phyloP scores from a whole-genome alignment of 176 grass and related monocot genomes.

The Echinochloa phyllopogon region DNA sequence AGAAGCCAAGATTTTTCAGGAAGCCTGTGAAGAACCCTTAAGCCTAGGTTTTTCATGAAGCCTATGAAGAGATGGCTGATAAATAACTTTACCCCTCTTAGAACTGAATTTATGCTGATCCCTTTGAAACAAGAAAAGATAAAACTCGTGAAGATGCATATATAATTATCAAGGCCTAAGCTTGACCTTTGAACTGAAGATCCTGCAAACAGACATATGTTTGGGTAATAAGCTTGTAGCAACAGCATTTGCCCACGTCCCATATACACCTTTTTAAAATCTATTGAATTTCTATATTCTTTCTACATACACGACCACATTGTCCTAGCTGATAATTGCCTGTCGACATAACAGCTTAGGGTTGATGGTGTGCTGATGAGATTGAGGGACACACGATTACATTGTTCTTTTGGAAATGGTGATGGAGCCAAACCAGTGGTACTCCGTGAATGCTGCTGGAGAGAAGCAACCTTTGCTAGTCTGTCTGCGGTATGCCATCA shows the following conservation, averaged over 20 bases:
- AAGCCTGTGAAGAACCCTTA: neutral
- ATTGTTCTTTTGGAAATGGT: slow-evolving; percentile 77
- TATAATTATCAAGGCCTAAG: slow-evolving; percentile 5
- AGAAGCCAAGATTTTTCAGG: neutral
- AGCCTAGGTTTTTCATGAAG: neutral
- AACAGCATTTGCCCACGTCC: neutral
- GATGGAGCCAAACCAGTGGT: slow-evolving; percentile 51
- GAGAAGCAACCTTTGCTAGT: slow-evolving; percentile 78
- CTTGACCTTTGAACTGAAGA: slow-evolving; percentile 15
- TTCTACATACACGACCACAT: neutral
- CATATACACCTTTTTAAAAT: neutral
- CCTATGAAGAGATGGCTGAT: neutral
- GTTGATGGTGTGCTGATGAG: slow-evolving; percentile 91
- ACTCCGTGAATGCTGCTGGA: slow-evolving; percentile 86
- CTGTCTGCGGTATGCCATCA: slow-evolving; percentile 65
- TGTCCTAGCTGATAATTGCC: neutral
- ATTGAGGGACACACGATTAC: slow-evolving; percentile 81
- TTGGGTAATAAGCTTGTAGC: neutral
- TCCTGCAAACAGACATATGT: neutral
- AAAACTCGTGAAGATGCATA: neutral
- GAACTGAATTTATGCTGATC: neutral
- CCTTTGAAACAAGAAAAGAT: neutral
- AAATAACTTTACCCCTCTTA: neutral
- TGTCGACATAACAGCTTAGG: slow-evolving; percentile 65
- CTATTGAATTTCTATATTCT: neutral